A percentile compares a stretch with the other conserved stretches of the same genome.
Conservation (phyloP, 192 early-diverging fungal genomes). For the Neocallimastix lanati region DNA sequence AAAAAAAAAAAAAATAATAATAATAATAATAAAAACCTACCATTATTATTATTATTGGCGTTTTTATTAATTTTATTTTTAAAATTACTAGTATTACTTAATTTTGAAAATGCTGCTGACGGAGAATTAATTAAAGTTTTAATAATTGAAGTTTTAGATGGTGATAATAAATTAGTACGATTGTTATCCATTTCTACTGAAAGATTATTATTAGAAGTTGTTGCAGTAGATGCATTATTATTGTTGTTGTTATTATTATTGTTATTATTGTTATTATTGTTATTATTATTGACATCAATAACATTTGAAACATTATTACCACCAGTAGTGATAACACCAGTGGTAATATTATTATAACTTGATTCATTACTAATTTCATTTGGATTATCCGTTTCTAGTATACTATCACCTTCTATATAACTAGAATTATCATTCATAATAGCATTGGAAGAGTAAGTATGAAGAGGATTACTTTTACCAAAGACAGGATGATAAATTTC, state of each 20-base stretch:
- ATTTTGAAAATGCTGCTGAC: background rate
- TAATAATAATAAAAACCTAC: no score
- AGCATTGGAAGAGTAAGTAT: background rate
- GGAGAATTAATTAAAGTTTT: background rate
- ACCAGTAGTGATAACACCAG: background rate
- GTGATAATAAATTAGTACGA: background rate
- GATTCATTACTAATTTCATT: background rate
- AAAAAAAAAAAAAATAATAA: no score
- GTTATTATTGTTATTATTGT: background rate
- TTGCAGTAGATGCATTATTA: no score
- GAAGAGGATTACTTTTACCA: background rate
- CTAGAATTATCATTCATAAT: background rate
- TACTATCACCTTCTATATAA: background rate
- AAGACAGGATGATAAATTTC: background rate
- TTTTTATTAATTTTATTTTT: background rate
- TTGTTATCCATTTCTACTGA: background rate
- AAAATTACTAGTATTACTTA: background rate
- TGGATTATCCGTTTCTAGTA: background rate
- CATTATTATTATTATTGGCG: background rate
- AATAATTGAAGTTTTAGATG: background rate
- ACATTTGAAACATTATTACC: background rate
- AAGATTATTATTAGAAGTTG: background rate
- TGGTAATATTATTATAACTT: background rate
- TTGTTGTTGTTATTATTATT: background rate
- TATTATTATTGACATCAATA: background rate